A percentile compares a stretch with the other conserved stretches of the same genome.
Conservation (phyloP, 2,329 filamentous ascomycete species). For the Fusarium sp. region DNA sequence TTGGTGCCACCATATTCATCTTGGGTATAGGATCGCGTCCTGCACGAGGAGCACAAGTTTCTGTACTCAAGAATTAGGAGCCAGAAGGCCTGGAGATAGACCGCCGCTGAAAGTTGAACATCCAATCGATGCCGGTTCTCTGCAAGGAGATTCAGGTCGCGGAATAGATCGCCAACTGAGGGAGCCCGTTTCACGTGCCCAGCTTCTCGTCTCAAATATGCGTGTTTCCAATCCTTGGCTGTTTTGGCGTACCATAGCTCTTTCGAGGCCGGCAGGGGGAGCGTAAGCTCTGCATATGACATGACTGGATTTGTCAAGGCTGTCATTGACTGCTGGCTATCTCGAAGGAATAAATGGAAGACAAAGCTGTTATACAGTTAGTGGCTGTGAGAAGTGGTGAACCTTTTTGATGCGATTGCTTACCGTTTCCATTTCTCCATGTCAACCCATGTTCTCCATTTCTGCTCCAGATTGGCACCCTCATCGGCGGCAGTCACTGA, state of each 20-base stretch:
- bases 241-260: constrained; percentile 74
- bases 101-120: constrained; percentile 65
- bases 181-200: constrained; percentile 58
- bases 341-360: constrained; percentile 73
- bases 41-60: constrained; percentile 65
- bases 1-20: constrained; percentile 55
- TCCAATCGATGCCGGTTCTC: constrained; percentile 65
- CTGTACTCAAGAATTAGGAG: constrained; percentile 74
- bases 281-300: constrained; percentile 75
- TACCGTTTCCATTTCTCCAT: constrained; percentile 75
- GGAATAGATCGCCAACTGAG: constrained; percentile 66
- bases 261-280: constrained; percentile 72
- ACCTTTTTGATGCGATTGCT: neutral
- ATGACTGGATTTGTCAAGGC: constrained; percentile 73
- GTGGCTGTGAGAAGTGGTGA: neutral
- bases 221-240: constrained; percentile 72
- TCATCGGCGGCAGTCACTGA: constrained; percentile 65
- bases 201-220: constrained; percentile 61
- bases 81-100: constrained; percentile 75
- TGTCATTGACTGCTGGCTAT: constrained; percentile 75
- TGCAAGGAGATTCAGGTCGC: constrained; percentile 65
- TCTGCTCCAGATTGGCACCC: constrained; percentile 67
- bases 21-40: constrained; percentile 60
- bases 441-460: constrained; percentile 74
- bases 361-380: constrained; percentile 60